Conservation (phyloP, 192 early-diverging fungal genomes). For the Thoreauomyces humboldtii region DNA sequence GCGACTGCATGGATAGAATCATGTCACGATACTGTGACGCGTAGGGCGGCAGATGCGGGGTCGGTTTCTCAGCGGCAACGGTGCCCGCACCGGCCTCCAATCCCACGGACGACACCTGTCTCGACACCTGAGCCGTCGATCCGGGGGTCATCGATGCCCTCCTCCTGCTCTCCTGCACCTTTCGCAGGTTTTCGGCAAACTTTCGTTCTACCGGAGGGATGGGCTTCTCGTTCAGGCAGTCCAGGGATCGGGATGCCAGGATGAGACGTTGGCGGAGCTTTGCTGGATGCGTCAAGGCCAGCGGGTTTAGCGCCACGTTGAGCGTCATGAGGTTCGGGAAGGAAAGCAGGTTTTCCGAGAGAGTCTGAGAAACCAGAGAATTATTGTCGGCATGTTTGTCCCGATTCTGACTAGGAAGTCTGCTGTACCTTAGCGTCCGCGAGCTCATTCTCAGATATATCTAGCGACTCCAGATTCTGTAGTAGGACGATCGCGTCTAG, state of each 20-base stretch:
- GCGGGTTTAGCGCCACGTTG: constrained; percentile 31
- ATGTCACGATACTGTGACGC: constrained; percentile 41
- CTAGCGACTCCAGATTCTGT: constrained; percentile 30
- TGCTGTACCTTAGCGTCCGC: constrained; percentile 39
- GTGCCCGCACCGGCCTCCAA: not conserved
- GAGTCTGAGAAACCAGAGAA: no score
- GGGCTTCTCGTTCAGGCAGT: constrained; percentile 43
- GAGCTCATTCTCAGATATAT: constrained; percentile 38
- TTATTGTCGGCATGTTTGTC: no score
- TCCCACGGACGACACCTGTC: not conserved
- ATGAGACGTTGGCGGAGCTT: constrained; percentile 46
- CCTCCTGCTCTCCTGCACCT: not conserved
- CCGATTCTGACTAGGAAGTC: no score
- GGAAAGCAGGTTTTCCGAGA: no score
- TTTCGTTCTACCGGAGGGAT: constrained; percentile 42
- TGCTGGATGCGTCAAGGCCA: constrained; percentile 2
- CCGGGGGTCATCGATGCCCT: not conserved
- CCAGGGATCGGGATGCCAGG: constrained; percentile 26
- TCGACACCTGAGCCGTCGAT: not conserved
- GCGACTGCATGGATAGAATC: constrained; percentile 27
- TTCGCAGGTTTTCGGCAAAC: not conserved
- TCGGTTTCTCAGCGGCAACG: constrained; percentile 22
- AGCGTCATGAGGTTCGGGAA: no score
- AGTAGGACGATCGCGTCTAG: constrained; percentile 25
- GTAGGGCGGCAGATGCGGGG: constrained; percentile 51